A percentile compares a stretch with the other conserved stretches of the same genome.
Evolutionary conservation across 75 land plant genomes (phyloP).

Genomic region (Cunninghamia lanceolata): DNA sequence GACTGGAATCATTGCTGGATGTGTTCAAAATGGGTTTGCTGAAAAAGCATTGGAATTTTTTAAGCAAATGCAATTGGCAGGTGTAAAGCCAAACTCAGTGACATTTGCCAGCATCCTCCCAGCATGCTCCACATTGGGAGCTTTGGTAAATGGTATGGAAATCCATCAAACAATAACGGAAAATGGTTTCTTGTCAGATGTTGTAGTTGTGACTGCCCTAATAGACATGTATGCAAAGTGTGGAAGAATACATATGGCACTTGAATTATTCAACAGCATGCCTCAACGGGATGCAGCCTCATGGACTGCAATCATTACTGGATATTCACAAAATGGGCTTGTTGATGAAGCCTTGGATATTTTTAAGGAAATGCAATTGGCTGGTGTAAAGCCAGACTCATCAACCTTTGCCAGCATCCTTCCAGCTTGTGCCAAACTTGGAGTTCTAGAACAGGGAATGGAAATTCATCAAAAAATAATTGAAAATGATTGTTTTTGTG

Average conservation of each 20-base stretch:
- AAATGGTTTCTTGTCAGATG: slow-evolving; percentile 22
- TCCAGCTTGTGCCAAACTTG: slow-evolving; percentile 29
- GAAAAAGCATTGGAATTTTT: slow-evolving; percentile 30
- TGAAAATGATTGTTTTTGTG: slow-evolving; percentile 11
- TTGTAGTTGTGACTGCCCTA: slow-evolving; percentile 29
- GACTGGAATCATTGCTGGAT: slow-evolving; percentile 34
- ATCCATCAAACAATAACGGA: slow-evolving; percentile 28
- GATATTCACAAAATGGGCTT: slow-evolving; percentile 9
- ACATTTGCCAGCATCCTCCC: slow-evolving; percentile 45
- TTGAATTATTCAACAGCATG: slow-evolving; percentile 26
- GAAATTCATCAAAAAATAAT: slow-evolving; percentile 24
- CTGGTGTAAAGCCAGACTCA: slow-evolving; percentile 24
- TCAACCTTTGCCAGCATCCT: slow-evolving; percentile 36
- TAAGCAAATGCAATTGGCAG: slow-evolving; percentile 23
- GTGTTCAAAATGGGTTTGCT: slow-evolving; percentile 13
- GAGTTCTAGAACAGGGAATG: neutral
- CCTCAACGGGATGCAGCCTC: slow-evolving; percentile 15
- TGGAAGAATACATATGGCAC: slow-evolving; percentile 43
- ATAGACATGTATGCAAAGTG: slow-evolving; percentile 56
- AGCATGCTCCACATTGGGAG: slow-evolving; percentile 41
- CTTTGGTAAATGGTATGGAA: slow-evolving; percentile 20
- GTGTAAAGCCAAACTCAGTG: slow-evolving; percentile 30
- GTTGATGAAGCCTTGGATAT: slow-evolving; percentile 22
- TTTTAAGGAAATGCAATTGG: slow-evolving; percentile 19
- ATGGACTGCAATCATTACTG: slow-evolving; percentile 17